These are phyloP conservation scores for Elongisporangium prolatum DNA, from an alignment of 352 stramenopile species.

Conservation along the genomic window DNA sequence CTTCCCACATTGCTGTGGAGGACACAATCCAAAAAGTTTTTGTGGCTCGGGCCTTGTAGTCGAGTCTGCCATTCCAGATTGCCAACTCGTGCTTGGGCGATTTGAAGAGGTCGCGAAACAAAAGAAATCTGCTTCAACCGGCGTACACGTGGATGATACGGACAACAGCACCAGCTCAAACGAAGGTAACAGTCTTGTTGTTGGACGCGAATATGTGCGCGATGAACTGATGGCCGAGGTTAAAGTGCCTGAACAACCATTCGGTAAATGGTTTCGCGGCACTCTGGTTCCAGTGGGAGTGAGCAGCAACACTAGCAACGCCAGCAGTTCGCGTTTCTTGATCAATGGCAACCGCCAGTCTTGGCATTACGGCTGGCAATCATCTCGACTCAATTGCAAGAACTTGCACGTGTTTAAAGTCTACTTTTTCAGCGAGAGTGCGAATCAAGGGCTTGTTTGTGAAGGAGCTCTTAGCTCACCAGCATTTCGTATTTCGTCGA, in stretches of 20 bases:
- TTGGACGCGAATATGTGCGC: constrained; percentile 45
- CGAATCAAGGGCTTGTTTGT: constrained; percentile 32
- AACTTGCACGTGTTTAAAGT: constrained; percentile 81
- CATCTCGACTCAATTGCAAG: constrained; percentile 80
- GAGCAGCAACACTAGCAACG: background rate
- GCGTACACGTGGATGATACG: background rate
- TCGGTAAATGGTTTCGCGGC: constrained; percentile 69
- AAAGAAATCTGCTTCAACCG: constrained; percentile 7
- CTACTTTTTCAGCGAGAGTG: constrained; percentile 48
- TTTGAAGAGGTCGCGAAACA: constrained; percentile 71
- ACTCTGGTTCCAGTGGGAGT: constrained; percentile 28
- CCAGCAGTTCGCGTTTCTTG: constrained; percentile 43
- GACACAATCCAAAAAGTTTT: constrained; percentile 84
- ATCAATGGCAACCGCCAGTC: constrained; percentile 84
- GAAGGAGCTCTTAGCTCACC: constrained; percentile 53
- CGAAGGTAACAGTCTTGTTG: constrained; percentile 15
- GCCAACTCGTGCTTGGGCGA: constrained; percentile 57
- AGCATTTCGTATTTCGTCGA: constrained; percentile 75
- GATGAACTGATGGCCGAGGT: constrained; percentile 67
- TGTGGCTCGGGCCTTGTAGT: constrained; percentile 74
- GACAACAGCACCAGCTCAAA: constrained; percentile 14
- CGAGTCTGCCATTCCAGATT: constrained; percentile 52
- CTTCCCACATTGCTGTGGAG: constrained; percentile 80
- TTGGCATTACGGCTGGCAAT: constrained; percentile 86
- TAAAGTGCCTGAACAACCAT: constrained; percentile 74